Percentiles rank a stretch among this genome's conserved stretches.
Evolutionary conservation across 2,329 filamentous ascomycete genomes (phyloP).

Genomic region (Cladosporium sp.): DNA sequence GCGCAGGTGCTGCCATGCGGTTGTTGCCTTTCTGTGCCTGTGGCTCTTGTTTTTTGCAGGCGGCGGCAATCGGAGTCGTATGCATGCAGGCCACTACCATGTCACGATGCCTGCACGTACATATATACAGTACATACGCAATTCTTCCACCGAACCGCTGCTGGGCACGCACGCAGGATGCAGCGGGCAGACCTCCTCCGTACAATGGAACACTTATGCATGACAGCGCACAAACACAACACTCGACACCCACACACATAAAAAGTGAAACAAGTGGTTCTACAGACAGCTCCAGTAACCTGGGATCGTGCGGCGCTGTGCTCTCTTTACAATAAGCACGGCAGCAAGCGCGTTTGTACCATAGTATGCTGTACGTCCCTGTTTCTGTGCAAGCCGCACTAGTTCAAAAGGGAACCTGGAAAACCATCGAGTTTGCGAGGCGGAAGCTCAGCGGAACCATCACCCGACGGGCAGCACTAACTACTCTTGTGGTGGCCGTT

Average conservation of each 20-base stretch:
- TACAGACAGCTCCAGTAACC: conserved; percentile 20
- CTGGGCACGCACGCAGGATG: not conserved
- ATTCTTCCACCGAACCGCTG: not conserved
- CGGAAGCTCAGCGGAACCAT: not conserved
- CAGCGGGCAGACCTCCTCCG: not conserved
- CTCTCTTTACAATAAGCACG: conserved; percentile 1
- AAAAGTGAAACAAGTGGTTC: conserved; percentile 16
- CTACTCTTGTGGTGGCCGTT: not conserved
- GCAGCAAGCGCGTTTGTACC: conserved; percentile 1
- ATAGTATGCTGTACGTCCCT: conserved; percentile 7
- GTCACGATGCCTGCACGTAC: not conserved
- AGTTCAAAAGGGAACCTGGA: not conserved
- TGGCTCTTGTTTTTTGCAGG: not conserved
- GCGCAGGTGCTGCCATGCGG: not conserved
- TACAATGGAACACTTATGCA: conserved; percentile 7
- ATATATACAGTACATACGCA: not conserved
- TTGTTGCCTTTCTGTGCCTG: not conserved
- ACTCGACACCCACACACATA: not conserved
- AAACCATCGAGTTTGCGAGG: not conserved
- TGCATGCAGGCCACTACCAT: not conserved
- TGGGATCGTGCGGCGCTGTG: conserved; percentile 20
- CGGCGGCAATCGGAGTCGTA: not conserved
- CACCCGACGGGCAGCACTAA: not conserved
- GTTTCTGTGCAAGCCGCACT: not conserved
- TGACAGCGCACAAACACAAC: conserved; percentile 5